Conservation (phyloP, 495 filamentous ascomycete genomes). For the Terfezia boudieri region DNA sequence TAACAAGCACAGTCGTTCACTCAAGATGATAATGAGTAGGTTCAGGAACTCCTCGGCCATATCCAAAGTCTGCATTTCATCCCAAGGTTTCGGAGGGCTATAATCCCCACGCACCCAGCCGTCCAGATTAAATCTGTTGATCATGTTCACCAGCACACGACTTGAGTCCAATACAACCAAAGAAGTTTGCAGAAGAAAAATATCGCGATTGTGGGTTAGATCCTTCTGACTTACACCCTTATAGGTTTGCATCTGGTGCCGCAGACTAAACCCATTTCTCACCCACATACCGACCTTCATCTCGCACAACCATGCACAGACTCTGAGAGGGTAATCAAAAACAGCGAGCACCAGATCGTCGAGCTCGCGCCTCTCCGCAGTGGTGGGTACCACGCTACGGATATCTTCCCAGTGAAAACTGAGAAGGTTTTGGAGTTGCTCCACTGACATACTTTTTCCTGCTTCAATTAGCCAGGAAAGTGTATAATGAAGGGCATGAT, state of each 20-base stretch:
- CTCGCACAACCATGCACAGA: slow-evolving; percentile 90
- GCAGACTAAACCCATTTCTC: slow-evolving; percentile 81
- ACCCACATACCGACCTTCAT: slow-evolving; percentile 99
- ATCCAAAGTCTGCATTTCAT: slow-evolving; percentile 70
- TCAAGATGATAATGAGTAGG: slow-evolving; percentile 70
- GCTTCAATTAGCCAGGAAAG: slow-evolving; percentile 93
- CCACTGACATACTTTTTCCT: slow-evolving; percentile 48
- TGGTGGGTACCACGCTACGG: not conserved
- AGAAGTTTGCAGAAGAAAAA: slow-evolving; percentile 80
- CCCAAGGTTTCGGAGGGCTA: slow-evolving; percentile 41
- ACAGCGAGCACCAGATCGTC: slow-evolving; percentile 69
- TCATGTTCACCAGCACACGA: slow-evolving; percentile 65
- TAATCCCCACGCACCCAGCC: slow-evolving; percentile 77
- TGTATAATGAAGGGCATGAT: slow-evolving; percentile 89
- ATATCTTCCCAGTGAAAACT: slow-evolving; percentile 11
- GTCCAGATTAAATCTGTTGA: slow-evolving; percentile 75
- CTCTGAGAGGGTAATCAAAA: slow-evolving; percentile 80
- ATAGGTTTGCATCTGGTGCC: slow-evolving; percentile 85
- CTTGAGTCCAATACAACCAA: slow-evolving; percentile 69
- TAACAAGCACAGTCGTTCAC: slow-evolving; percentile 63
- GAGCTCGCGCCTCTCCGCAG: slow-evolving; percentile 23
- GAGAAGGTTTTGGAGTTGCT: slow-evolving; percentile 42
- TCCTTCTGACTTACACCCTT: slow-evolving; percentile 69
- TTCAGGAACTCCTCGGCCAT: slow-evolving; percentile 92
- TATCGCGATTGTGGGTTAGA: slow-evolving; percentile 81